Conservation (phyloP, 352 stramenopile species). For the Globisporangium camurandrum region DNA sequence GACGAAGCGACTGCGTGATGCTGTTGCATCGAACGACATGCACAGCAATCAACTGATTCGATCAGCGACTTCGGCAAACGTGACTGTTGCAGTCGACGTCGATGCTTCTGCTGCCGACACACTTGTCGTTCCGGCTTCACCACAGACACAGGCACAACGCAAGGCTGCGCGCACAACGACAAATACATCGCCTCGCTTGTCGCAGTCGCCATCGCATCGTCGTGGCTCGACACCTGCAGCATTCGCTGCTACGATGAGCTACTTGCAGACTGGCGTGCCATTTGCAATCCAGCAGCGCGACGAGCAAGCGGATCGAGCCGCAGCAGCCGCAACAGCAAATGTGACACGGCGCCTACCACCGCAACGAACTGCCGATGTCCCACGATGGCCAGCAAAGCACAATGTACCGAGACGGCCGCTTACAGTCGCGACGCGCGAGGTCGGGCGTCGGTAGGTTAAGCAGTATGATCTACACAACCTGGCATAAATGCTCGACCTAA, state of each 20-base stretch:
- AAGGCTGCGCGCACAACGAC: not conserved
- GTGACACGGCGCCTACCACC: too few species aligned
- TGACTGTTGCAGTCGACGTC: not conserved
- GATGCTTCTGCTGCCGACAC: not conserved
- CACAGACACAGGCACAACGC: not conserved
- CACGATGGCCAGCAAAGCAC: too few species aligned
- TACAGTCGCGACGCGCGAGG: conserved; percentile 2
- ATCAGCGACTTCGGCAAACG: not conserved
- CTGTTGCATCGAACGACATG: not conserved
- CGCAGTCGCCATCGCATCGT: not conserved
- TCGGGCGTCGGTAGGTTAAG: too few species aligned
- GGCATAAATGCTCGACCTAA: too few species aligned
- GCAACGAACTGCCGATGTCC: too few species aligned
- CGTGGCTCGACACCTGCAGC: not conserved
- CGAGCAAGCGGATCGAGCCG: not conserved
- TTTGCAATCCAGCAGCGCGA: conserved; percentile 9
- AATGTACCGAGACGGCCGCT: too few species aligned
- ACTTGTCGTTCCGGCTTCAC: not conserved
- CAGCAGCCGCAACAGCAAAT: too few species aligned
- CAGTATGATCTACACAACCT: too few species aligned
- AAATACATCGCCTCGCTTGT: not conserved
- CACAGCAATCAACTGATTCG: not conserved
- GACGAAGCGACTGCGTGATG: not conserved
- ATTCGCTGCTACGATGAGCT: not conserved
- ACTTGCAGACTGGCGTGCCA: conserved; percentile 6